These are phyloP conservation scores for Madurella mycetomatis DNA, from an alignment of 2,329 filamentous ascomycete species.

Conservation along the genomic window DNA sequence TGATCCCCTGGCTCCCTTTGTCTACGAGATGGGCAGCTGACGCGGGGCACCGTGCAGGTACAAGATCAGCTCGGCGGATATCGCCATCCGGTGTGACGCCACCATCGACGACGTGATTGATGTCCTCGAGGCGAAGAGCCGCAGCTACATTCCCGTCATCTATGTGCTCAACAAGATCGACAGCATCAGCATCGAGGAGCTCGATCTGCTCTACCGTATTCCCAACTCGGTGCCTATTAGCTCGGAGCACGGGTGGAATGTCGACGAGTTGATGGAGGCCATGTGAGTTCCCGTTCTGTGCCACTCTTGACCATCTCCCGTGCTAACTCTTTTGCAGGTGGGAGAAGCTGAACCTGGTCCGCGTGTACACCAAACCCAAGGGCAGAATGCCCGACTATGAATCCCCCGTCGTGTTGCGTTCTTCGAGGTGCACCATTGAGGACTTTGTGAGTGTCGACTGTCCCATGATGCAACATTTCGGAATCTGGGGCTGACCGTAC, in stretches of 20 bases:
- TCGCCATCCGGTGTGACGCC: conserved; percentile 95
- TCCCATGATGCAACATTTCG: not conserved
- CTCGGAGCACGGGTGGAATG: conserved; percentile 95
- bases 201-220: conserved; percentile 93
- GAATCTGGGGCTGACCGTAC: conserved; percentile 25
- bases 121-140: conserved; percentile 85
- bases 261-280: conserved; percentile 92
- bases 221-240: conserved; percentile 97
- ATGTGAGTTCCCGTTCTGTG: conserved; percentile 54
- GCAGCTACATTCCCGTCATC: conserved; percentile 97
- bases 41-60: conserved; percentile 44
- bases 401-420: conserved; percentile 81
- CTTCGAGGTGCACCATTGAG: conserved; percentile 81
- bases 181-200: conserved; percentile 93
- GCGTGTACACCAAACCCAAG: conserved; percentile 98
- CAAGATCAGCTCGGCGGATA: conserved; percentile 92
- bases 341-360: conserved; percentile 87
- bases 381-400: conserved; percentile 90
- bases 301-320: conserved; percentile 5
- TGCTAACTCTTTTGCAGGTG: conserved; percentile 49
- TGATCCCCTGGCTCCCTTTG: not conserved
- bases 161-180: conserved; percentile 99
- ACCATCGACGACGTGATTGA: conserved; percentile 97
- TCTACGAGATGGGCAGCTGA: not conserved
- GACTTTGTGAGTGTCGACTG: conserved; percentile 72